Base-by-base conservation (phyloP, 73 alveolate species). In the Stentor coeruleus region DNA sequence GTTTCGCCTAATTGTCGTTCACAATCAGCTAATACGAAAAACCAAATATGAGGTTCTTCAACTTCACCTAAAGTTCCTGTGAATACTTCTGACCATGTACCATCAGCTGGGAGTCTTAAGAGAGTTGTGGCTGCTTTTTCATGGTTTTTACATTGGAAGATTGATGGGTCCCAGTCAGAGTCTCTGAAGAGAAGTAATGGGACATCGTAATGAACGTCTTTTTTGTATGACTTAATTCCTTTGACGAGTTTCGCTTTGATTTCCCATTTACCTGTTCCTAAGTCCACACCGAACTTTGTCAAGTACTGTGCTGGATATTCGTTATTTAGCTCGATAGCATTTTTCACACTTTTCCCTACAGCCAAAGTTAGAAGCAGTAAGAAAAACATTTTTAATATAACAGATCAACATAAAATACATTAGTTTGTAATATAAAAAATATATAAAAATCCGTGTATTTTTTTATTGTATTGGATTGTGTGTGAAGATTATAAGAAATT, bases 241-340 rank as follows among this genome's bases (percentile, higher is more conserved):
- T 66, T 66, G 2, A 31, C n/a, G 15, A 66, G n/a, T 66, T 31
- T 66, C 37, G 33, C 0, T 11, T 31, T 20, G 20, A 66, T 20
- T 20, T 66, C 79, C 2, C 37, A 66, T 20, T 66, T 20, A 20
- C 79, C 79, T 66, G 36, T 20, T 66, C 79, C 79, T 0, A 66
- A 40, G 37, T 66, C 79, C 15, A 66, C 79, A 66, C 79, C 79
- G 79, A 66, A 66, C 33, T 66, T 66, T 33, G 79, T 66, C 40
- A 66, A 11, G 37, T 66, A 66, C 14, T 66, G 79, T 26, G 79
- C 79, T 66, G 79, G 79, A 37, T 66, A 26, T 26, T 66, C 79
- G n/a, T 66, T 66, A 28, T 37, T 28, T 1, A 66, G 79, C n/a
- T 20, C n/a, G 37, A 66, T 26, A 15, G 39, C 37, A 40, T 20